Conservation (phyloP, 1,139 yeast genomes). For the Lodderomyces oxycetoniae region DNA sequence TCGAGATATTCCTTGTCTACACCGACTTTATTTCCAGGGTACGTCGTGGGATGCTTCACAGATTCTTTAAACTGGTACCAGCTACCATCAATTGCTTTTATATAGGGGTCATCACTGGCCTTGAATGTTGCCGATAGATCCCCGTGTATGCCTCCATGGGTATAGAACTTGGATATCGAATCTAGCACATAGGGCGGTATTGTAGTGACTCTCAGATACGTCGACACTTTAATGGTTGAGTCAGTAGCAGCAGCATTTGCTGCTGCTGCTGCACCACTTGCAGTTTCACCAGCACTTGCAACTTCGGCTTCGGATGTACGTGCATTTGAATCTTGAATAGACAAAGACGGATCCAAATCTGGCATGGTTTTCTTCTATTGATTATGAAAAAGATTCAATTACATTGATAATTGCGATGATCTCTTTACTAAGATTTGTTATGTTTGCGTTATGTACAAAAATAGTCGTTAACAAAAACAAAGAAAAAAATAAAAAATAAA, state of each 20-base stretch:
- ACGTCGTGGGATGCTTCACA: constrained; percentile 35
- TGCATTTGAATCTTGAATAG: constrained; percentile 12
- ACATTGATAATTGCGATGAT: too few species aligned
- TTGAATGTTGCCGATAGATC: not conserved
- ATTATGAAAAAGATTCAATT: too few species aligned
- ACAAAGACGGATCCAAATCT: constrained; percentile 3
- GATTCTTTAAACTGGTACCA: constrained; percentile 38
- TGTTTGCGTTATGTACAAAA: too few species aligned
- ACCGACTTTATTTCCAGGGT: constrained; percentile 25
- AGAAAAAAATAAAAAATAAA: too few species aligned
- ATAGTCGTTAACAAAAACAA: too few species aligned
- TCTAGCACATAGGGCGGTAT: constrained; percentile 54
- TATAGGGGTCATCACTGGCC: constrained; percentile 31
- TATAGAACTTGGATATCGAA: constrained; percentile 38
- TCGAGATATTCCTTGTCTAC: constrained; percentile 21
- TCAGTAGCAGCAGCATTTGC: constrained; percentile 34
- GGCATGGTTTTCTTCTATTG: too few species aligned
- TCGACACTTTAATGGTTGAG: too few species aligned
- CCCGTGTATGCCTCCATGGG: not conserved
- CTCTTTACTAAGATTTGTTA: too few species aligned
- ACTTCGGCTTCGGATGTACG: constrained; percentile 25
- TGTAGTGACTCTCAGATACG: too few species aligned
- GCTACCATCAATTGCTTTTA: constrained; percentile 32
- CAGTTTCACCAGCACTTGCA: not conserved
- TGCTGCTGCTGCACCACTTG: not conserved